These are phyloP conservation scores for Crepidotus variabilis DNA, from an alignment of 768 basidiomycete species.

Conservation along the genomic window DNA sequence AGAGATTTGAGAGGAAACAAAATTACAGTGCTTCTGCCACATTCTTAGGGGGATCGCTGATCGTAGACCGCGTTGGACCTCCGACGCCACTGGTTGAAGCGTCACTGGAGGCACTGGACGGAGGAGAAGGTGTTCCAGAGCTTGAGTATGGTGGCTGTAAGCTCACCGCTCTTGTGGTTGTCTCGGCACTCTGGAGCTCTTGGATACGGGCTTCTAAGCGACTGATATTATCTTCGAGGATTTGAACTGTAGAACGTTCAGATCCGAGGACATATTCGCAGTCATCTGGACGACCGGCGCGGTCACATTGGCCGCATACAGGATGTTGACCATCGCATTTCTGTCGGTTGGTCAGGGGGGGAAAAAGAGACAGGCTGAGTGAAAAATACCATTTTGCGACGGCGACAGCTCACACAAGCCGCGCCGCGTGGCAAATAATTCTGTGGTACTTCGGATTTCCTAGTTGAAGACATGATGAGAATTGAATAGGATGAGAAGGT, in stretches of 20 bases:
- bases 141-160: slow-evolving; percentile 34
- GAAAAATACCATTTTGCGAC: slow-evolving; percentile 23
- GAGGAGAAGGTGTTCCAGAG: background rate
- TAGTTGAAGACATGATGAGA: slow-evolving; percentile 1
- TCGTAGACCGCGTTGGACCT: background rate
- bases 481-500: background rate
- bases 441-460: slow-evolving; percentile 6
- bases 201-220: slow-evolving; percentile 43
- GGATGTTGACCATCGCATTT: slow-evolving; percentile 55
- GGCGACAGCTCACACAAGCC: slow-evolving; percentile 27
- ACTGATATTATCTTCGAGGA: slow-evolving; percentile 48
- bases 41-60: slow-evolving; percentile 28
- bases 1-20: background rate
- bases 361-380: background rate
- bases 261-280: slow-evolving; percentile 54
- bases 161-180: slow-evolving; percentile 20
- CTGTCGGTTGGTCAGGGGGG: slow-evolving; percentile 22
- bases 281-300: slow-evolving; percentile 45
- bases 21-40: slow-evolving; percentile 30
- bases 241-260: slow-evolving; percentile 43
- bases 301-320: slow-evolving; percentile 47
- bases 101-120: background rate
- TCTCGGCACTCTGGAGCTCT: slow-evolving; percentile 38
- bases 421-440: slow-evolving; percentile 24
- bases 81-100: background rate